Conservation (phyloP, 1,284 basidiomycete genomes). For the Coniferiporia sulphurascens region DNA sequence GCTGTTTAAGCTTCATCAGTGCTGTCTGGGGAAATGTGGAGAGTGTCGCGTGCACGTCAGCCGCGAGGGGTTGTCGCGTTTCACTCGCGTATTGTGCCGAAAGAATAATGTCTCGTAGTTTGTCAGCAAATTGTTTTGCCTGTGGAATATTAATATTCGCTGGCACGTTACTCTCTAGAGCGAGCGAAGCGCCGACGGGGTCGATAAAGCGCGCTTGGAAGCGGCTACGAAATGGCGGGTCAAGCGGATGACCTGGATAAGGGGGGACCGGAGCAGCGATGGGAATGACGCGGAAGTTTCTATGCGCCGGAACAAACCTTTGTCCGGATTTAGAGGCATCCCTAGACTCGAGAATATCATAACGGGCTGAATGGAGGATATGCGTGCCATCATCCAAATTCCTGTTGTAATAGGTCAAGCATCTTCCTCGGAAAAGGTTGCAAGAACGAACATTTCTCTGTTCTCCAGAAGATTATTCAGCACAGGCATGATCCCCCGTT, state of each 20-base stretch:
- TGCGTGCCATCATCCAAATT: conserved; percentile 70
- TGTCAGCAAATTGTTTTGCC: conserved; percentile 26
- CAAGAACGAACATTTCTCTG: conserved; percentile 48
- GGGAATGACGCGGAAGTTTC: conserved; percentile 58
- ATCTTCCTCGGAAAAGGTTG: not conserved
- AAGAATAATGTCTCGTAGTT: conserved; percentile 50
- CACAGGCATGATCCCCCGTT: conserved; percentile 51
- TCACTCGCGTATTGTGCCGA: conserved; percentile 59
- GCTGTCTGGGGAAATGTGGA: conserved; percentile 63
- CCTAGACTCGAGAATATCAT: conserved; percentile 40
- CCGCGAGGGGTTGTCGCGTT: conserved; percentile 44
- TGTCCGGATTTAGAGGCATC: conserved; percentile 18
- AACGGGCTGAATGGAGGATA: conserved; percentile 59
- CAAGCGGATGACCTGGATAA: conserved; percentile 59
- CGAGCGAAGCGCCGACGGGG: conserved; percentile 49
- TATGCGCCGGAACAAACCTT: conserved; percentile 54
- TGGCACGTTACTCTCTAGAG: conserved; percentile 30
- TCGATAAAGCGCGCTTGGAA: conserved; percentile 66
- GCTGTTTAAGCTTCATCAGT: conserved; percentile 41
- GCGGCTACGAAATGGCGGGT: conserved; percentile 63
- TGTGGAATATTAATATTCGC: not conserved
- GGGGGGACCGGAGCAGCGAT: conserved; percentile 64
- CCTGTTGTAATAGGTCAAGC: conserved; percentile 28
- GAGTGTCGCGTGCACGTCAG: conserved; percentile 45
- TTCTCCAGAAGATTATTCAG: conserved; percentile 66